Conservation (phyloP, 257 asterid species). For the Nicotiana paniculata region DNA sequence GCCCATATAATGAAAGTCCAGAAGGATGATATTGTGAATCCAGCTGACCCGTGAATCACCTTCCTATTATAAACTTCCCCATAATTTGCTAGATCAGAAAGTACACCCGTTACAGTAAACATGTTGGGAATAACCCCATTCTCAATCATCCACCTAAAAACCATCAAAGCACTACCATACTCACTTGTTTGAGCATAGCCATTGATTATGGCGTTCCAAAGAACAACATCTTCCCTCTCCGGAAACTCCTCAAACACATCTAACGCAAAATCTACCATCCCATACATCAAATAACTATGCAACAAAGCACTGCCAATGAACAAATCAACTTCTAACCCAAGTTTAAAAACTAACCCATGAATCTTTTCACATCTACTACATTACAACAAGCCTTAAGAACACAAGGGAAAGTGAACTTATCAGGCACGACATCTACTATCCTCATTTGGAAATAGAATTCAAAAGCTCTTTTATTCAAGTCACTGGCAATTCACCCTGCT, state of each 20-base stretch:
- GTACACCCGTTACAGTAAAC: constrained; percentile 56
- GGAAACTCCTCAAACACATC: constrained; percentile 63
- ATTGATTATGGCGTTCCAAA: constrained; percentile 82
- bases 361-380: constrained; percentile 33
- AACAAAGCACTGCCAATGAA: constrained; percentile 68
- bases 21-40: constrained; percentile 40
- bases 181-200: constrained; percentile 58
- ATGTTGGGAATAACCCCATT: constrained; percentile 39
- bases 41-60: constrained; percentile 47
- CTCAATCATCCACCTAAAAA: constrained; percentile 54
- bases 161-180: constrained; percentile 31
- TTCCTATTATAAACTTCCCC: constrained; percentile 51
- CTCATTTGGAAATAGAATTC: constrained; percentile 49
- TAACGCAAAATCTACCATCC: constrained; percentile 44
- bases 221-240: constrained; percentile 48
- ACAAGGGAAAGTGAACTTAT: constrained; percentile 72
- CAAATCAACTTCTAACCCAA: constrained; percentile 52
- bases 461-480: constrained; percentile 29
- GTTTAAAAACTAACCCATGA: constrained; percentile 54
- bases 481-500: constrained; percentile 51
- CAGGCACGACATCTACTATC: constrained; percentile 48
- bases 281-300: constrained; percentile 46
- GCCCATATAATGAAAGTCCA: constrained; percentile 50
- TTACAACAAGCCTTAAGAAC: constrained; percentile 60
- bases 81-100: constrained; percentile 56